Evolutionary conservation across 1,284 basidiomycete species (phyloP).

Genomic region (Microbotryum violaceum): DNA sequence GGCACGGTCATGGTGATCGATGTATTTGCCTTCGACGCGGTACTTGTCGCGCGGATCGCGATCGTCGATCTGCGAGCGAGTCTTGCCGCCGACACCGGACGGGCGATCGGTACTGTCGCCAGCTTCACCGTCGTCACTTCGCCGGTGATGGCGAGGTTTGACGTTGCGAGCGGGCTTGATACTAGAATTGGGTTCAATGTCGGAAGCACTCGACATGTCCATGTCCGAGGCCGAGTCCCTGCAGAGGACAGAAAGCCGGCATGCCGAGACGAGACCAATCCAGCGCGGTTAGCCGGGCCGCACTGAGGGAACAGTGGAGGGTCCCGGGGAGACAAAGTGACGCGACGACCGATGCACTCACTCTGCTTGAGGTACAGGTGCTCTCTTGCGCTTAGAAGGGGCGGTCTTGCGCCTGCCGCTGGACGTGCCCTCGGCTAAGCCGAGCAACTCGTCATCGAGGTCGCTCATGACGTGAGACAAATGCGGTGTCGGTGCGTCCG

Average conservation of each 20-base stretch:
- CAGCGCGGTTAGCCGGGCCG: not conserved
- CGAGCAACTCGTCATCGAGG: conserved; percentile 43
- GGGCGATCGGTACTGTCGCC: conserved; percentile 10
- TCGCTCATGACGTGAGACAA: conserved; percentile 20
- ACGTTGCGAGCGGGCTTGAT: conserved; percentile 34
- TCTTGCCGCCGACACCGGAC: not conserved
- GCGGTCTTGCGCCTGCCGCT: conserved; percentile 36
- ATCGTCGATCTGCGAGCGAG: conserved; percentile 18
- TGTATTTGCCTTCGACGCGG: conserved; percentile 83
- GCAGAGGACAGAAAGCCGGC: conserved; percentile 15
- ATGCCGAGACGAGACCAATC: not conserved
- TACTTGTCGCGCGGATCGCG: conserved; percentile 45
- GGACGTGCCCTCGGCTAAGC: conserved; percentile 41
- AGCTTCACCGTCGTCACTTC: conserved; percentile 9
- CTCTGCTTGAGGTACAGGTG: conserved; percentile 10
- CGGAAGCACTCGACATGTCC: conserved; percentile 34
- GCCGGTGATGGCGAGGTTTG: not conserved
- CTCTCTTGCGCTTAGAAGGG: conserved; percentile 23
- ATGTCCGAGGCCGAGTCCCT: conserved; percentile 33
- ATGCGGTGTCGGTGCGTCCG: too few species aligned
- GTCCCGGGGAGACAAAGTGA: not conserved
- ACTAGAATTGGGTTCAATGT: conserved; percentile 34
- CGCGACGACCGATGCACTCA: conserved; percentile 1
- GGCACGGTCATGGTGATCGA: conserved; percentile 70
- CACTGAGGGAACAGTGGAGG: too few species aligned